These are phyloP conservation scores for Cyclocybe cylindracea DNA, from an alignment of 768 basidiomycete genomes.

Conservation along the genomic window DNA sequence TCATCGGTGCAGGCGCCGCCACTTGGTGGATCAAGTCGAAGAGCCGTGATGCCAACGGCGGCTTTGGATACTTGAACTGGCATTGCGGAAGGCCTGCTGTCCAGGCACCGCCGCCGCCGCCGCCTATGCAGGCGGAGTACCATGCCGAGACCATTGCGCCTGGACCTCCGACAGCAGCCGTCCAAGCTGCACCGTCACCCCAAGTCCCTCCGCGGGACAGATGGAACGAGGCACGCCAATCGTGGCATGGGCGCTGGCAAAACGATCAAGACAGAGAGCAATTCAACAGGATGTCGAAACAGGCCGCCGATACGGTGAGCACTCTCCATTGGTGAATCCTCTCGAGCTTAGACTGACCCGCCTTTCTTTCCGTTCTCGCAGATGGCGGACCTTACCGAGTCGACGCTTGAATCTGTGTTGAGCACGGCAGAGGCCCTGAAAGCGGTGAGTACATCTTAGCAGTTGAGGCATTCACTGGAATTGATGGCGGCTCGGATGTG, in stretches of 20 bases:
- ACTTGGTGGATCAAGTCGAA: slow-evolving; percentile 44
- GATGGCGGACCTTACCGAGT: slow-evolving; percentile 69
- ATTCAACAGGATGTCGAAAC: slow-evolving; percentile 43
- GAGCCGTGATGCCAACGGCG: slow-evolving; percentile 18
- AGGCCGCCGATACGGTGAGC: slow-evolving; percentile 53
- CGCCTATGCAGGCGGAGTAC: no score
- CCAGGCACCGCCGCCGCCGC: no score
- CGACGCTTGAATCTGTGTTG: slow-evolving; percentile 63
- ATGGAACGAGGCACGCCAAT: no score
- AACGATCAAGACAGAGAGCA: slow-evolving; percentile 53
- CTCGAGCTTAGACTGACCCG: background rate
- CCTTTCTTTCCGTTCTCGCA: slow-evolving; percentile 19
- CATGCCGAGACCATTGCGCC: no score
- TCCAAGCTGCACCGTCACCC: no score
- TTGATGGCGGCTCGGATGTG: background rate
- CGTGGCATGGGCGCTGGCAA: slow-evolving; percentile 25
- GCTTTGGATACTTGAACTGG: slow-evolving; percentile 29
- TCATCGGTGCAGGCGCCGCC: slow-evolving; percentile 53
- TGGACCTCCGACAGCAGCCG: no score
- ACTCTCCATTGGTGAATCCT: background rate
- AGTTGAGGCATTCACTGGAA: slow-evolving; percentile 23
- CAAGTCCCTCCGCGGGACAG: no score
- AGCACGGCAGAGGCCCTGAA: slow-evolving; percentile 59
- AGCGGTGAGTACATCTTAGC: slow-evolving; percentile 41
- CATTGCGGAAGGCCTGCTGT: slow-evolving; percentile 11